Conservation (phyloP, 225 moss, liverwort and hornwort species). For the Polytrichum commune region DNA sequence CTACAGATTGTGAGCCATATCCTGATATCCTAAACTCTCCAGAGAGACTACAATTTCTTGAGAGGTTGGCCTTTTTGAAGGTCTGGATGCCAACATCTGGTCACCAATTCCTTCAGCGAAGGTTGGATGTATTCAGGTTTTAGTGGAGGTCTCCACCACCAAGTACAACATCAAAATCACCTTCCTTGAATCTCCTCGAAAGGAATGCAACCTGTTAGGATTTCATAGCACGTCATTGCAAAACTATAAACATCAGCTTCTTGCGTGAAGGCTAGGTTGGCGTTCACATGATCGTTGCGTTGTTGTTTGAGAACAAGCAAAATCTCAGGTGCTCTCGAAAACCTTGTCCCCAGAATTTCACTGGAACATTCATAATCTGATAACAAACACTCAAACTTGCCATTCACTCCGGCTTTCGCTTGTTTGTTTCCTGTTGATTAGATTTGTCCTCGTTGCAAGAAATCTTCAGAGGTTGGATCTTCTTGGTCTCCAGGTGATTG, state of each 20-base stretch:
- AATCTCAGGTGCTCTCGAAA: conserved; percentile 13
- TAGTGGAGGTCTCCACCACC: conserved; percentile 16
- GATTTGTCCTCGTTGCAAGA: neutral
- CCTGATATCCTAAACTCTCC: too few species aligned
- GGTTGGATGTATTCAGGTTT: conserved; percentile 5
- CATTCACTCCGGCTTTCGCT: neutral
- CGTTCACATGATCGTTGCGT: too few species aligned
- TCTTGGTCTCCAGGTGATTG: neutral
- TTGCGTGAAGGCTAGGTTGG: neutral
- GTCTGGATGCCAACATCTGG: conserved; percentile 18
- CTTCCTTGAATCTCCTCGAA: neutral
- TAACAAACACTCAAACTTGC: neutral
- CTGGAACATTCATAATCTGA: neutral
- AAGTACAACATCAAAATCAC: conserved; percentile 12
- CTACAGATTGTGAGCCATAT: too few species aligned
- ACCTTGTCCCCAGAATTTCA: neutral
- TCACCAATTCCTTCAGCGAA: conserved; percentile 1
- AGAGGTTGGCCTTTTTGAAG: conserved; percentile 10
- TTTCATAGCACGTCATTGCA: conserved; percentile 27
- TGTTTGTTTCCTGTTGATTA: neutral
- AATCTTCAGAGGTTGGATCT: neutral
- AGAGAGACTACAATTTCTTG: too few species aligned
- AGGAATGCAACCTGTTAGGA: conserved; percentile 18
- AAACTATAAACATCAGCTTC: conserved; percentile 26
- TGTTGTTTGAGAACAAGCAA: neutral